Evolutionary conservation across 306 rosid genomes (phyloP), one percentile per base, ranked within the genome.

Genomic region (Acacia melanoxylon): DNA sequence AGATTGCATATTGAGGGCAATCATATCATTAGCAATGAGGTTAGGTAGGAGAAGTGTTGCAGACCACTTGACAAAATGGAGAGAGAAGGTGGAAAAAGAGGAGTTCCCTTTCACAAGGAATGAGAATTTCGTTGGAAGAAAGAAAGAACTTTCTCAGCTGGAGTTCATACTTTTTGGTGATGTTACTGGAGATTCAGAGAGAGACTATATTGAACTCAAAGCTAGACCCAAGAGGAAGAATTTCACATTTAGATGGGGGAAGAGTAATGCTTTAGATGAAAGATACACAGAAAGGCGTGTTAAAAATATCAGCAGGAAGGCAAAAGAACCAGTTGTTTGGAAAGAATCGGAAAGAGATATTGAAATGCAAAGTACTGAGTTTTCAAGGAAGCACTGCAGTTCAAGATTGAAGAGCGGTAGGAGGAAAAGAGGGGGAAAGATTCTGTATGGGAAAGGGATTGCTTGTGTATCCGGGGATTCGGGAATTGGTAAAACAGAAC

Each of bases 401-500:
- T 68, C 81, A 35, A 91, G 87, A 88, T 59, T 88, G 42, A 94
- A 88, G 85, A 80, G 81, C 68, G 76, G 77, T 22, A 87, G 88
- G 87, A 86, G 91, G 80, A 92, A 83, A 86, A 87, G 86, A 76
- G 91, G 93, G 54, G 74, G 72, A 61, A 92, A 86, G 86, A 85
- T 89, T 81, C 61, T 89, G 89, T 88, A 86, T 83, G 98, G 98
- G 61, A 94, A 92, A 84, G 98, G 98, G 68, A 86, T 92, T 78
- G 95, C 94, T 74, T 92, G 95, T 72, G 89, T 94, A 44, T 90
- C 98, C 4, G 98, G 98, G 9, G 94, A 91, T 66, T 82, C 91
- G 0, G 98, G 98, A 84, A 94, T 94, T 68, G 98, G 98, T 54
- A 94, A 94, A 85, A 92, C 98, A 5, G 98, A 94, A 84, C 97